Conservation (phyloP, 805 yeast genomes). For the Pichia exigua region DNA sequence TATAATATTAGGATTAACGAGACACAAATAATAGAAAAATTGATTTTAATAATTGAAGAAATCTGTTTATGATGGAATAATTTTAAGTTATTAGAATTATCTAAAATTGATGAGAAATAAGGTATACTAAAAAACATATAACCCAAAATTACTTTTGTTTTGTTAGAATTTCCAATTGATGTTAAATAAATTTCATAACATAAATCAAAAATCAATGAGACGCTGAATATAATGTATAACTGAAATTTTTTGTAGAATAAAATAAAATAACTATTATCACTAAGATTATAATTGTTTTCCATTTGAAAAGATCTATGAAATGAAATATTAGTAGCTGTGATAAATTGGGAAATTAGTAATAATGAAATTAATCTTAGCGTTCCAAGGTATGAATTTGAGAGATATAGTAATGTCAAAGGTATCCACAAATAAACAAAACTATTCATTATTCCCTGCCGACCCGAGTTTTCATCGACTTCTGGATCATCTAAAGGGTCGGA, state of each 20-base stretch:
- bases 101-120: not conserved
- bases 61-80: not conserved
- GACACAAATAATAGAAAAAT: not conserved
- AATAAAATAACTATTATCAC: conserved; percentile 4
- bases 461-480: not conserved
- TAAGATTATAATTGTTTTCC: conserved; percentile 15
- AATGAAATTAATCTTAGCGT: conserved; percentile 24
- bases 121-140: conserved; percentile 5
- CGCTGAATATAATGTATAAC: conserved; percentile 11
- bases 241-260: conserved; percentile 5
- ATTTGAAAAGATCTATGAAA: conserved; percentile 15
- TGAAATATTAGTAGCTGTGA: not conserved
- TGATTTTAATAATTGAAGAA: not conserved
- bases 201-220: conserved; percentile 7
- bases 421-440: conserved; percentile 5
- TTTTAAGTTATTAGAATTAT: not conserved
- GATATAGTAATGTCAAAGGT: conserved; percentile 16
- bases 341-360: conserved; percentile 16
- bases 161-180: not conserved
- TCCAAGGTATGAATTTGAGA: conserved; percentile 19
- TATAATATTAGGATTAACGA: conserved; percentile 8
- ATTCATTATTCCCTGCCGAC: not conserved
- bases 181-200: not conserved
- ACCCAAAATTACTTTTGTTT: not conserved
- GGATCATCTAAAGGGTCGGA: not conserved